Base-by-base conservation (phyloP, 129 eudicot species). In the Pseudognaphalium luteoalbum region DNA sequence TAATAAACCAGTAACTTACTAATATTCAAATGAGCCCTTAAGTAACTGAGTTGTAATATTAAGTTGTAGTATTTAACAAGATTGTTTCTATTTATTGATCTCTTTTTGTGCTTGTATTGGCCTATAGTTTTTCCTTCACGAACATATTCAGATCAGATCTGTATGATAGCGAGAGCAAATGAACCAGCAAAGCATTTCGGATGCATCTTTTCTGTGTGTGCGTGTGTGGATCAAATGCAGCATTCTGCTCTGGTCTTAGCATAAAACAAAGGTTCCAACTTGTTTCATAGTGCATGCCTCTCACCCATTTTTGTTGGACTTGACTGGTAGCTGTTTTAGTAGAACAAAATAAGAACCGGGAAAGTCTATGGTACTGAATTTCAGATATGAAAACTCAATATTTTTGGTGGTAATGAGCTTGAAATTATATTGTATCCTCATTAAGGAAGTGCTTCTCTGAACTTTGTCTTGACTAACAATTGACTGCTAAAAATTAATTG, bases 141-240 rank as follows among this genome's bases (percentile, higher is more conserved):
- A 66, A 44, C 54, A 73, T 86, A 65, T 74, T 80, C 85, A 90
- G 96, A 75, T 47, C 93, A 17, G 93, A 88, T 90, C 87, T 90
- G 17, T 90, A 90, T 79, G 96, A 90, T 67, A 65, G 80, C 30
- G 96, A 90, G 87, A 90, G 93, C 87, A 90, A 90, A 83, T 90
- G 88, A 85, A 59, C 33, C 67, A 51, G 69, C 76, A 16, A 28
- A 51, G 8, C 61, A 56, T 51, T 37, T 37, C 28, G 41, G 30
- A 64, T 61, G 81, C 39, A 72, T 51, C 61, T 42, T 61, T 25
- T 14, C 17, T 44, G 52, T 44, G 7, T 39, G 50, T 35, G 14
- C 66, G 72, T 51, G 76, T 74, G 56, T 30, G 59, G 76, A 60
- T 80, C 50, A 73, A 57, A 58, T 73, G 82, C 65, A 34, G 72